Conservation (phyloP, 169 alveolate genomes). For the Cryptosporidium parvum region DNA sequence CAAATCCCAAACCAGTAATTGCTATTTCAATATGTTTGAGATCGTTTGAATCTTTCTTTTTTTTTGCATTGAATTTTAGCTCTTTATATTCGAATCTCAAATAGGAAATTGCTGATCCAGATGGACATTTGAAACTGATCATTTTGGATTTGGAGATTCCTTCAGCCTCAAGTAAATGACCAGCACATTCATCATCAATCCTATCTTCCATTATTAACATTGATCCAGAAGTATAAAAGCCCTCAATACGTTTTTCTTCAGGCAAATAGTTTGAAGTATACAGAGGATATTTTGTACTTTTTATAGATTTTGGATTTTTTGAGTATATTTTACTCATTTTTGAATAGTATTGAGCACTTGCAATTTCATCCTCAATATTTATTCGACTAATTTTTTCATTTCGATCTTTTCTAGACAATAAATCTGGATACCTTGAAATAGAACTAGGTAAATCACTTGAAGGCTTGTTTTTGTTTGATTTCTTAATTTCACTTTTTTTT, state of each 20-base stretch:
- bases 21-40: slow-evolving; percentile 48
- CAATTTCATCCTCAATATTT: slow-evolving; percentile 39
- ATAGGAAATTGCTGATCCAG: slow-evolving; percentile 47
- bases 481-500: not conserved
- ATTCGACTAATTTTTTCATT: not conserved
- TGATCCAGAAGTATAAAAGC: slow-evolving; percentile 36
- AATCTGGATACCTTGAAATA: slow-evolving; percentile 23
- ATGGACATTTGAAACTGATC: slow-evolving; percentile 62
- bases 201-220: slow-evolving; percentile 47
- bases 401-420: not conserved
- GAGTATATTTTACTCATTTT: slow-evolving; percentile 36
- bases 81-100: slow-evolving; percentile 43
- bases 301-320: slow-evolving; percentile 10
- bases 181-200: slow-evolving; percentile 54
- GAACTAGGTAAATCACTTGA: slow-evolving; percentile 16
- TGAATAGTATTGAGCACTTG: slow-evolving; percentile 33
- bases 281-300: slow-evolving; percentile 4
- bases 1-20: slow-evolving; percentile 61
- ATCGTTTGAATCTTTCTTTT: not conserved
- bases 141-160: not conserved
- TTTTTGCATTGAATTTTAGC: slow-evolving; percentile 33
- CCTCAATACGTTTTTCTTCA: slow-evolving; percentile 7
- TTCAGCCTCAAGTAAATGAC: slow-evolving; percentile 41
- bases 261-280: slow-evolving; percentile 12
- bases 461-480: not conserved